Base-by-base conservation (phyloP, 352 stramenopile genomes). In the Aphanomyces cochlioides region DNA sequence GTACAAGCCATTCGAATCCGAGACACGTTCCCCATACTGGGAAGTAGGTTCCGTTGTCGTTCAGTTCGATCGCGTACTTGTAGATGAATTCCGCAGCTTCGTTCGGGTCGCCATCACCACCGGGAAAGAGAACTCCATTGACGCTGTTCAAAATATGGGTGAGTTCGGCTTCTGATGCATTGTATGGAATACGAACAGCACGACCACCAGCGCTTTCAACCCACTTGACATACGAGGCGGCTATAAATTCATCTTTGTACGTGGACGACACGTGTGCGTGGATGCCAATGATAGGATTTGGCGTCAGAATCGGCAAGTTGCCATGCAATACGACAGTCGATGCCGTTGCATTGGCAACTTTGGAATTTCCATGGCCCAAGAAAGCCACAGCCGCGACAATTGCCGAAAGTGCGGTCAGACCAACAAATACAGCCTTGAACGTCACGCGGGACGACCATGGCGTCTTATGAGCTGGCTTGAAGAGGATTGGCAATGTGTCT, bases 191-290 rank as follows among this genome's bases (percentile, higher is more conserved):
- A 28, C 82, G 84, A 41, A 90, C 82, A 39, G 90, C 84, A 54
- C 83, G 84, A 5, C 83, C 84, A 47, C 84, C 84, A 15, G 78
- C 83, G 68, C 80, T 88, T 61, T 92, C 84, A 67, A 92, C 74
- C 84, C 84, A 92, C 75, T 90, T 92, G 73, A 92, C 83, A 75
- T 92, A 92, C 47, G 83, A 89, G 8, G 82, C 83, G 34, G 83
- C 81, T 60, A 93, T 83, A 74, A 89, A 90, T 70, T 93, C 85
- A 68, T 84, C 82, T 58, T 88, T 12, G 21, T 61, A 39, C n/a
- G 50, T 58, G 6, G 54, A 61, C 28, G 54, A 61, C 5, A n/a
- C 19, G 37, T 41, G 54, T 39, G 54, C 2, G 37, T 61, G 54
- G 54, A 61, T 61, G 15, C 15, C 54, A 40, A 61, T 61, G 54